These are phyloP conservation scores for Solanum bulbocastanum DNA, from an alignment of 257 asterid species.

Conservation along the genomic window DNA sequence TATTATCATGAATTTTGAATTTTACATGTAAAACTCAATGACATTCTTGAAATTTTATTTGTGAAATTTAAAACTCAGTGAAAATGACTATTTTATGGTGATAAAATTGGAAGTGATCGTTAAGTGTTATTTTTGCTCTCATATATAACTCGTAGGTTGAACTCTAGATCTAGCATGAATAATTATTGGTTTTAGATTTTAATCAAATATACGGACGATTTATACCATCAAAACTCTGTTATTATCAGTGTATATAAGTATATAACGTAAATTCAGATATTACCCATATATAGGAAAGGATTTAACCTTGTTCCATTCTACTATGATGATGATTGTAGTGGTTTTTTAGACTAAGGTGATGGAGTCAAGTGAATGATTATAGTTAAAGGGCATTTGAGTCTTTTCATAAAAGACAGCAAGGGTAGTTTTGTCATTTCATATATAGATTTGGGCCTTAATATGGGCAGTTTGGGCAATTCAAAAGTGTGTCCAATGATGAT, in stretches of 20 bases:
- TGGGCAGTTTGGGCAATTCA: conserved; percentile 20
- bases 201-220: background rate
- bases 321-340: conserved; percentile 29
- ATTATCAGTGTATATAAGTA: background rate
- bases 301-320: conserved; percentile 6
- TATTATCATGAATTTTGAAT: background rate
- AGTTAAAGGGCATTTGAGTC: conserved; percentile 17
- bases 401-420: background rate
- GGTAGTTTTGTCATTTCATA: background rate
- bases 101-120: background rate
- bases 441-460: background rate
- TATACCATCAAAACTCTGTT: background rate
- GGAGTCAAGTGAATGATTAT: conserved; percentile 64
- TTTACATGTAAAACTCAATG: background rate
- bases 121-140: background rate
- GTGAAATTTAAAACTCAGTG: background rate
- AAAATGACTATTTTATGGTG: background rate
- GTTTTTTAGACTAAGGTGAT: conserved; percentile 12
- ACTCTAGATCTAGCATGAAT: background rate
- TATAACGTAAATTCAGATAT: background rate
- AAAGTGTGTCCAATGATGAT: conserved; percentile 17
- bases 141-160: background rate
- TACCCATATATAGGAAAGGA: background rate
- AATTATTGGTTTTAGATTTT: background rate
- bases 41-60: background rate